Conservation (phyloP, 148 eudicot species). For the Nepenthes mirabilis region DNA sequence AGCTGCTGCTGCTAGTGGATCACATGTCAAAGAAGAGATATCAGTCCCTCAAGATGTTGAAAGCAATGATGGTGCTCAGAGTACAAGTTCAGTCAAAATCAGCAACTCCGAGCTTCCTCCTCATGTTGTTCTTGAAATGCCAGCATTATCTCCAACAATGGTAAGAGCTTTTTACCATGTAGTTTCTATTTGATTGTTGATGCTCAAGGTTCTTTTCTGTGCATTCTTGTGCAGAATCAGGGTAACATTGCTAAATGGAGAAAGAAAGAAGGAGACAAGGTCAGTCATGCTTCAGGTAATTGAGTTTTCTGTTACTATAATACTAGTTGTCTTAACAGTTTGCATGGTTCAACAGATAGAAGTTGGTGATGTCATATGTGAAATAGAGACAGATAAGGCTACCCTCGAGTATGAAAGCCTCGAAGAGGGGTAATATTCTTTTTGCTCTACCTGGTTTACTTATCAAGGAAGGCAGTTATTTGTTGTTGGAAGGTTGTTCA, state of each 20-base stretch:
- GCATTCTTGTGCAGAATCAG: slow-evolving; percentile 35
- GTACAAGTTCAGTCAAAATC: slow-evolving; percentile 31
- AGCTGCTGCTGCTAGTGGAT: slow-evolving; percentile 29
- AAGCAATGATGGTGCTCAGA: slow-evolving; percentile 22
- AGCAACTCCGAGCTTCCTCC: slow-evolving; percentile 59
- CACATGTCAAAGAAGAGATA: slow-evolving; percentile 30
- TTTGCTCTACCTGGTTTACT: background rate
- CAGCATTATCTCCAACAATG: slow-evolving; percentile 96
- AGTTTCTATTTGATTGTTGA: slow-evolving; percentile 1
- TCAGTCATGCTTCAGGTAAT: slow-evolving; percentile 16
- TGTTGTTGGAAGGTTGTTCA: background rate
- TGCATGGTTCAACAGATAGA: slow-evolving; percentile 48
- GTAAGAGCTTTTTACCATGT: slow-evolving; percentile 19
- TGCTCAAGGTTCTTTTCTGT: slow-evolving; percentile 4
- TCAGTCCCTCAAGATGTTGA: slow-evolving; percentile 18
- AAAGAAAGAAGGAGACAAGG: slow-evolving; percentile 96
- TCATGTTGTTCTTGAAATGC: slow-evolving; percentile 80
- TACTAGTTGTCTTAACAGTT: slow-evolving; percentile 7
- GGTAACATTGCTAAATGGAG: slow-evolving; percentile 78
- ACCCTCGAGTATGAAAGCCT: slow-evolving; percentile 89
- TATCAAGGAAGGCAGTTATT: background rate
- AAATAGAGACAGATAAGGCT: slow-evolving; percentile 97
- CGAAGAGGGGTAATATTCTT: slow-evolving; percentile 79
- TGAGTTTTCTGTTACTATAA: background rate
- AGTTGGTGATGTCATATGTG: slow-evolving; percentile 86